Conservation (phyloP, 148 eudicot genomes). For the Camellia japonica region DNA sequence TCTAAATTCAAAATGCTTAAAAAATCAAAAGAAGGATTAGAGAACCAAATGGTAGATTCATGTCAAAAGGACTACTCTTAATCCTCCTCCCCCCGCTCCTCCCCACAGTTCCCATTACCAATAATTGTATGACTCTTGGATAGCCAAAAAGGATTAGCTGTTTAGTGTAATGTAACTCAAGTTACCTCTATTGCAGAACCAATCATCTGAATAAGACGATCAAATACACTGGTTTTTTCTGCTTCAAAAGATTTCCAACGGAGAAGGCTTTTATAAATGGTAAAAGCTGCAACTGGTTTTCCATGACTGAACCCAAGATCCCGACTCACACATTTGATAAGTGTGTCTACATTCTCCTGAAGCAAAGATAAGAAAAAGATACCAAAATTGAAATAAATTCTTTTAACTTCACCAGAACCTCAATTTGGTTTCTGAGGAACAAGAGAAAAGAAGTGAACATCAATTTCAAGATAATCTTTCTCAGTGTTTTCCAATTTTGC, state of each 20-base stretch:
- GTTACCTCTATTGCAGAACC: constrained; percentile 82
- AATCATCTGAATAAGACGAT: constrained; percentile 76
- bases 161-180: neutral
- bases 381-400: neutral
- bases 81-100: neutral
- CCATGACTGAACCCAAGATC: constrained; percentile 86
- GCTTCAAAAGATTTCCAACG: constrained; percentile 88
- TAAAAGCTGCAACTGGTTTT: constrained; percentile 85
- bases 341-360: constrained; percentile 75
- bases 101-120: neutral
- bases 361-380: constrained; percentile 8
- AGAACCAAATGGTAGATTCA: neutral
- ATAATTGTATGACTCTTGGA: neutral
- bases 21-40: neutral
- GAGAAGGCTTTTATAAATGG: constrained; percentile 85
- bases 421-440: neutral
- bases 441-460: neutral
- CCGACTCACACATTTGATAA: constrained; percentile 55
- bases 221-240: constrained; percentile 85
- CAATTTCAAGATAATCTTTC: neutral
- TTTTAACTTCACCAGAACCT: neutral
- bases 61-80: neutral
- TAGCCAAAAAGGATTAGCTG: neutral
- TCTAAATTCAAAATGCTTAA: neutral
- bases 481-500: neutral